Conservation (phyloP, 495 filamentous ascomycete genomes). For the Halenospora varia region DNA sequence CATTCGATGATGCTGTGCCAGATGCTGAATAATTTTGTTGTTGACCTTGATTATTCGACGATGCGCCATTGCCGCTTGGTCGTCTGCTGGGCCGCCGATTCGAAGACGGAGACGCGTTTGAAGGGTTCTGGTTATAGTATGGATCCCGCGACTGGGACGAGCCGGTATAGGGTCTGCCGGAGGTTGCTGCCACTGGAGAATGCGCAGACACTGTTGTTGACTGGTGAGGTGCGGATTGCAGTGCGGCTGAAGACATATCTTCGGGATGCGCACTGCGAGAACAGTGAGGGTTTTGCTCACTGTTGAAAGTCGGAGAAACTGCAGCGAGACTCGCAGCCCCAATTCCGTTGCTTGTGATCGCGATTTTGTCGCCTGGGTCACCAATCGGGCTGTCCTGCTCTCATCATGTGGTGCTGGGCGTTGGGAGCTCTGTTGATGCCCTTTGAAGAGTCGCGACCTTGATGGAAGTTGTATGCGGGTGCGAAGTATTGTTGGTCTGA, state of each 20-base stretch:
- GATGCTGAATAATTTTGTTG: constrained; percentile 43
- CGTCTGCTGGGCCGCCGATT: constrained; percentile 39
- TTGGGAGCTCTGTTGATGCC: constrained; percentile 1
- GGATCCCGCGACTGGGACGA: constrained; percentile 29
- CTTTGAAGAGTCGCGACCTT: neutral
- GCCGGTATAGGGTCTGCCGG: constrained; percentile 42
- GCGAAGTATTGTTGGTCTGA: neutral
- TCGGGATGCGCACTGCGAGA: constrained; percentile 13
- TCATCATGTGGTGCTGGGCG: constrained; percentile 23
- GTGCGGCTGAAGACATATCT: constrained; percentile 51
- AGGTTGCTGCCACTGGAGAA: constrained; percentile 38
- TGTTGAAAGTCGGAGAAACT: constrained; percentile 1
- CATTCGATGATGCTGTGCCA: constrained; percentile 41
- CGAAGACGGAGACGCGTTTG: constrained; percentile 39
- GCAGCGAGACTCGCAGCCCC: neutral
- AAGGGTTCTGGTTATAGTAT: constrained; percentile 25
- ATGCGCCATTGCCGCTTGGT: constrained; percentile 50
- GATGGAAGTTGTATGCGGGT: neutral
- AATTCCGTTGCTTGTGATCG: constrained; percentile 21
- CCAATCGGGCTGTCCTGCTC: constrained; percentile 22
- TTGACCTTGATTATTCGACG: constrained; percentile 28
- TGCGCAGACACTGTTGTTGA: constrained; percentile 43
- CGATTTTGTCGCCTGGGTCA: constrained; percentile 25
- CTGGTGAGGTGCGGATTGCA: constrained; percentile 51
- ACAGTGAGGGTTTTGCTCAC: constrained; percentile 9